These are phyloP conservation scores for Nitzschia sp. DNA, from an alignment of 108 stramenopile genomes.

Conservation along the genomic window DNA sequence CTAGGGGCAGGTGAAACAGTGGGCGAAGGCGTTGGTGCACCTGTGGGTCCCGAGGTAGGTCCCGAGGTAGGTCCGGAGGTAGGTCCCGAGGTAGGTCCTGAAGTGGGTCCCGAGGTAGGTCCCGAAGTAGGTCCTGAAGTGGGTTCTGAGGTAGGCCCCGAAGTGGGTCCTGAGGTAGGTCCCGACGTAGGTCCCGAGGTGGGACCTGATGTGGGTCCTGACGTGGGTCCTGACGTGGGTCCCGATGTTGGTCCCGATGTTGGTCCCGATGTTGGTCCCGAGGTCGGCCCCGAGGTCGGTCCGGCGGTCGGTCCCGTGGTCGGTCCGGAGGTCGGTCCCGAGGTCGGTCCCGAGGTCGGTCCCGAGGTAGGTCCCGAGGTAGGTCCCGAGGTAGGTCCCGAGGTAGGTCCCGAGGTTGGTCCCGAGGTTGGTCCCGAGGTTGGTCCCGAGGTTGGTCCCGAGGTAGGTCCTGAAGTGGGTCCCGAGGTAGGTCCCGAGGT, in stretches of 20 bases:
- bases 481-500: neutral
- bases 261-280: conserved; percentile 25
- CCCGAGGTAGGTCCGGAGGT: neutral
- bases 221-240: conserved; percentile 19
- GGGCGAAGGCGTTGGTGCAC: neutral
- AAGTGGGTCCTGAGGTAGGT: conserved; percentile 5
- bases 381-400: conserved; percentile 5
- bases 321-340: conserved; percentile 13
- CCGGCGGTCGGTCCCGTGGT: conserved; percentile 14
- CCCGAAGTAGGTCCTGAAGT: conserved; percentile 8
- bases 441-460: conserved; percentile 2
- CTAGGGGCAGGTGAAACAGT: neutral
- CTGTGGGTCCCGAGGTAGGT: conserved; percentile 22
- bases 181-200: conserved; percentile 12
- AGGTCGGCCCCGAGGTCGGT: conserved; percentile 13
- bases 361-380: neutral
- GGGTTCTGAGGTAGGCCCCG: conserved; percentile 8
- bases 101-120: conserved; percentile 3
- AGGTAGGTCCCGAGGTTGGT: conserved; percentile 5
- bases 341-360: conserved; percentile 20
- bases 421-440: conserved; percentile 19
- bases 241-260: conserved; percentile 13
- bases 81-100: neutral
- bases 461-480: conserved; percentile 13
- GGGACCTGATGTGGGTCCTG: conserved; percentile 15